Conservation (phyloP, 352 stramenopile species). For the Globisporangium sylvaticum region DNA sequence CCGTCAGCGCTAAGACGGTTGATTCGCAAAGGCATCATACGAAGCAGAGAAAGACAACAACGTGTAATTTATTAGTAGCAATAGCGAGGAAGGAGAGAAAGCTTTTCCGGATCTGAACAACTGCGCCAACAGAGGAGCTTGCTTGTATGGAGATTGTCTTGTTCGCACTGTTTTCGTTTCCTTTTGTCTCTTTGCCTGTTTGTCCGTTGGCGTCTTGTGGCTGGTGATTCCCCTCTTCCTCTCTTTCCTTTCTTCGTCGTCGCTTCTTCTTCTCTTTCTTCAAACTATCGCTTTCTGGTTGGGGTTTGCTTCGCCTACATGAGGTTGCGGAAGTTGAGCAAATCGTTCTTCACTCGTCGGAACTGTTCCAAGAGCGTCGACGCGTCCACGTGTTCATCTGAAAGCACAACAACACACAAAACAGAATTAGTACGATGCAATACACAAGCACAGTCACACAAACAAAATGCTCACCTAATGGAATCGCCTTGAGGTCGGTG, state of each 20-base stretch:
- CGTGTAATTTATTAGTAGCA: slow-evolving; percentile 56
- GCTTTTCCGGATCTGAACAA: not conserved
- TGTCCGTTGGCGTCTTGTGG: not conserved
- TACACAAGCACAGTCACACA: not conserved
- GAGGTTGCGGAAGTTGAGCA: slow-evolving; percentile 68
- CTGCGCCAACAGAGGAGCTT: not conserved
- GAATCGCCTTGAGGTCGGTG: slow-evolving; percentile 75
- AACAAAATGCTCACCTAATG: slow-evolving; percentile 44
- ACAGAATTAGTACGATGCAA: slow-evolving; percentile 7
- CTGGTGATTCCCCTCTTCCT: not conserved
- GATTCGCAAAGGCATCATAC: not conserved
- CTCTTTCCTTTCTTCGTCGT: not conserved
- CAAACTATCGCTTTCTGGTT: not conserved
- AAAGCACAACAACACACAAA: slow-evolving; percentile 8
- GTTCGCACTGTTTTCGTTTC: not conserved
- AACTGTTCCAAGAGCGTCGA: slow-evolving; percentile 65
- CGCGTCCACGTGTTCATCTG: slow-evolving; percentile 62
- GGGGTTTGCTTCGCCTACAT: slow-evolving; percentile 35
- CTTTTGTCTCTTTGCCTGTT: not conserved
- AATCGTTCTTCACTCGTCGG: slow-evolving; percentile 64
- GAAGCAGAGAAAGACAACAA: slow-evolving; percentile 24
- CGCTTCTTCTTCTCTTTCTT: not conserved
- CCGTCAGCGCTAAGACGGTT: not conserved
- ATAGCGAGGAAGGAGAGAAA: not conserved
- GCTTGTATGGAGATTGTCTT: not conserved